These are phyloP conservation scores for slime mould (Dictyostelium discoideum) DNA, from an alignment of 78 protist species.

Conservation along the genomic window dicty_2.7 NC_007090.3:1297501-1298000, in stretches of 20 bases:
- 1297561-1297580: constrained; percentile 65
- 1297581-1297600: constrained; percentile 66
- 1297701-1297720: constrained; percentile 53
- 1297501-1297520: background rate
- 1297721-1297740: constrained; percentile 47
- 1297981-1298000: background rate
- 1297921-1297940: constrained; percentile 45
- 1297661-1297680: no score
- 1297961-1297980: constrained; percentile 30
- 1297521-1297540: constrained; percentile 35
- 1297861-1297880: constrained; percentile 23
- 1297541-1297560: constrained; percentile 36
- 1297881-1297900: constrained; percentile 43
- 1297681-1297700: no score
- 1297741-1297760: constrained; percentile 38
- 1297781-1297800: constrained; percentile 47
- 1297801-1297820: constrained; percentile 44
- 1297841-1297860: constrained; percentile 12
- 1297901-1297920: constrained; percentile 79
- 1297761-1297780: constrained; percentile 43
- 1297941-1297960: constrained; percentile 24
- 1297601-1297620: no score
- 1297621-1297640: no score
- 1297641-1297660: no score
- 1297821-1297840: constrained; percentile 26